Evolutionary conservation across 164 flowering plant genomes (phyloP), one percentile per base, ranked within the genome.

Genomic region (Annona squamosa): DNA sequence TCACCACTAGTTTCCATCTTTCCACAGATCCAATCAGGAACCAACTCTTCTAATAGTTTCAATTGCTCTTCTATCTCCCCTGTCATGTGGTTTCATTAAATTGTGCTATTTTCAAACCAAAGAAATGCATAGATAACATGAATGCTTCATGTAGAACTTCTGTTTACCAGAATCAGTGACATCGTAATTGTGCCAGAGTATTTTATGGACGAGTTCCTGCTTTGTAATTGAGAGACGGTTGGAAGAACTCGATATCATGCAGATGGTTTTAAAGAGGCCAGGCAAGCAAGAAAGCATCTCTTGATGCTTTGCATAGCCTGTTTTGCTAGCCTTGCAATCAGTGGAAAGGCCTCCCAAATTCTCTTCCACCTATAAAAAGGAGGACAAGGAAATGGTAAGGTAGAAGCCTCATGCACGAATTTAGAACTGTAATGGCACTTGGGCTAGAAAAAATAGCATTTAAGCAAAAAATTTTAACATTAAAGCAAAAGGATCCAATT

Each of bases 131-230:
- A 17, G 3, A 66, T 19, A 41, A 5, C 5, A 46, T 65, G 63
- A 3, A 65, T 45, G 43, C 12, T 52, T 44, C 18, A 52, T 10
- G 59, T 4, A 52, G 17, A 44, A 66, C 47, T 67, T 13, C 47
- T 73, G n/a, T 48, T 52, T 82, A 89, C 97, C 80, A 80, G 71
- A 78, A 46, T 88, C 92, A 48, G 69, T 76, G 44, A 89, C 69
- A 67, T 85, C 89, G 65, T 69, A 72, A 63, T 77, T 76, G 72
- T 86, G 75, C 75, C 80, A 73, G 56, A 86, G 81, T 70, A 91
- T 85, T 77, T 91, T 91, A 73, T 89, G 86, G 76, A 87, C 78
- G 70, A 91, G 93, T 81, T 91, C 92, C 81, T 87, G 86, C 75
- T 87, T 88, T 16, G 97, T 91, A 71, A 91, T 83, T 26, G 82